phyloP scores from a whole-genome alignment of 306 rosid genomes.

The Rubus parviflorus region DNA sequence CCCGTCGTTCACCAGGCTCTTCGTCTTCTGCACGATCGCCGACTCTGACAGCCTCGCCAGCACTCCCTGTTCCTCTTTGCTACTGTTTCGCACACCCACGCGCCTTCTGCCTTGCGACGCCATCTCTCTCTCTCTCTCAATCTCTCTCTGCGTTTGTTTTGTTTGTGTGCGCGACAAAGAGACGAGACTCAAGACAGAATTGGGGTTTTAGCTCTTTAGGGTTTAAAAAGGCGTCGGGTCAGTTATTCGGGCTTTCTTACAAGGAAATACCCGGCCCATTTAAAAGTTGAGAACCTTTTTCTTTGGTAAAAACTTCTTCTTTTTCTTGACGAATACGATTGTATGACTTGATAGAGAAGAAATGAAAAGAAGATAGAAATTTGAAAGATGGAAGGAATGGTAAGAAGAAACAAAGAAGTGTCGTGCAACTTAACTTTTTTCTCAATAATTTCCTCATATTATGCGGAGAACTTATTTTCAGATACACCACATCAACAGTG shows the following conservation, averaged over 20 bases:
- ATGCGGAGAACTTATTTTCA: neutral
- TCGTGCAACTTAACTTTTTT: too few relatives aligned
- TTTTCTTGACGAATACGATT: too few relatives aligned
- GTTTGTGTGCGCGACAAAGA: neutral
- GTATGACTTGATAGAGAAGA: neutral
- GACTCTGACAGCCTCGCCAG: slow-evolving; percentile 5
- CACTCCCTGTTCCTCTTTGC: neutral
- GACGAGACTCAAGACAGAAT: neutral
- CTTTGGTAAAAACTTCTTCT: too few relatives aligned
- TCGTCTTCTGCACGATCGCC: neutral
- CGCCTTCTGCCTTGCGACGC: slow-evolving; percentile 32
- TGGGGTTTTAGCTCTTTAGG: neutral
- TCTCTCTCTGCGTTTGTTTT: neutral
- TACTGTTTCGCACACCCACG: neutral
- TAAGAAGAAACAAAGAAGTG: too few relatives aligned
- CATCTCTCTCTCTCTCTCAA: neutral
- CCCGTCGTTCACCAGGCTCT: slow-evolving; percentile 19
- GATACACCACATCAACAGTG: neutral
- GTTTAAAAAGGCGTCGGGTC: neutral
- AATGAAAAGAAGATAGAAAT: neutral
- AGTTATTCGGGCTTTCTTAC: neutral
- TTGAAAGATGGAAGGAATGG: neutral
- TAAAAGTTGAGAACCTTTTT: neutral
- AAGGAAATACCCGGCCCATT: neutral
- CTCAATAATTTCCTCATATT: too few relatives aligned